Base-by-base conservation (phyloP, 305 asterid genomes). In the Fraxinus velutina region DNA sequence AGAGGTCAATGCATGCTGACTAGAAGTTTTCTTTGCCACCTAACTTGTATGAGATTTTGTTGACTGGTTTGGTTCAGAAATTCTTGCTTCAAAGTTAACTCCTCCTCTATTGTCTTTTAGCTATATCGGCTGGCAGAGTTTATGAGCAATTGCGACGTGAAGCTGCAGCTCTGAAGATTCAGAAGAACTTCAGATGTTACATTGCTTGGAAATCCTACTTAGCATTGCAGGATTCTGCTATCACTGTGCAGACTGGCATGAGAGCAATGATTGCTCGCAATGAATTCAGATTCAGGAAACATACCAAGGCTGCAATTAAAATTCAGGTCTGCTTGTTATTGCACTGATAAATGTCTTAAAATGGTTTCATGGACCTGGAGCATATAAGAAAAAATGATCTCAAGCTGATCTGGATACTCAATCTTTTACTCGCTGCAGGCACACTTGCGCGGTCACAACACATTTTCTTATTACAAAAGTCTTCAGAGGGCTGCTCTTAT, bases 101-200 rank as follows among this genome's bases (percentile, higher is more conserved):
- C 73, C 34, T 78, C 66, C 17, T 47, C 68, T 44, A 80, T 50
- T 77, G 8, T 33, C 66, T 79, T 44, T 77, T 86, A 96, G 99
- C 90, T 85, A 88, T 96, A 82, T 88, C 90, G 84, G 98, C 99
- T 78, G 88, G 94, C 91, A 94, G 91, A 85, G 88, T 91, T 84
- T 94, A 91, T 86, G 97, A 94, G 90, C 93, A 96, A 85, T 87
- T 96, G 90, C 92, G 92, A 33, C 92, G 91, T 80, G 92, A 93
- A 88, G 97, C 95, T 86, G 97, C 98, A 30, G 94, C 96, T 30
- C 77, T 94, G 72, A 94, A 92, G 94, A 91, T 96, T 77, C 98
- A 96, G 90, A 96, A 93, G 97, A 91, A 90, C 88, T 94, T 89
- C 93, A 87, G 97, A 80, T 86, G 96, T 84, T 85, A 85, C 83